phyloP scores from a whole-genome alignment of 2,329 filamentous ascomycete species.

The Microdochium nivale region DNA sequence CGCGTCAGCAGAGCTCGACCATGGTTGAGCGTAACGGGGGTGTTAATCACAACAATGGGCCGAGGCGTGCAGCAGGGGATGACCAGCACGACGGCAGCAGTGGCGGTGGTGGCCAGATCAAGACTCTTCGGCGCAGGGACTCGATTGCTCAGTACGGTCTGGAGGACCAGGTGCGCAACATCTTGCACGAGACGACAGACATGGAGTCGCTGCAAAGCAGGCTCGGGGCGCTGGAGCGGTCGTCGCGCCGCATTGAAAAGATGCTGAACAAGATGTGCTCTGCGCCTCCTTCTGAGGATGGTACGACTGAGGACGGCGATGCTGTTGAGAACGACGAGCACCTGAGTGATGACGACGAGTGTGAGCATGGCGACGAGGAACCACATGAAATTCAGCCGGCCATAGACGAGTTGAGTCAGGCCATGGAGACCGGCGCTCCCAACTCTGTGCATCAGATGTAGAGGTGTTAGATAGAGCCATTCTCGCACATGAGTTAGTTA shows the following conservation, averaged over 20 bases:
- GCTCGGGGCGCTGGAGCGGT: conserved; percentile 40
- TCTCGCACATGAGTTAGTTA: too few relatives aligned
- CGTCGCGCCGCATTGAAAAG: conserved; percentile 37
- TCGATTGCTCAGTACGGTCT: conserved; percentile 46
- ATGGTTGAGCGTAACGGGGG: not conserved
- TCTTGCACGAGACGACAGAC: conserved; percentile 38
- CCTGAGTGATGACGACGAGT: conserved; percentile 9
- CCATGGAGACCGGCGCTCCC: not conserved
- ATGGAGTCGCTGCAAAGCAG: conserved; percentile 32
- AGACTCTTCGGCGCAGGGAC: conserved; percentile 38
- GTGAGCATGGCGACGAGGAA: not conserved
- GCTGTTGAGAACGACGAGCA: conserved; percentile 8
- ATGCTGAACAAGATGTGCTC: conserved; percentile 30
- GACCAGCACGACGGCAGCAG: not conserved
- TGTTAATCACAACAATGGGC: not conserved
- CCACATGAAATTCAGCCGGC: not conserved
- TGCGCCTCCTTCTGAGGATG: not conserved
- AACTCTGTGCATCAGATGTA: not conserved
- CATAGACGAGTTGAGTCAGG: not conserved
- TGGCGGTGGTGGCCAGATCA: conserved; percentile 7
- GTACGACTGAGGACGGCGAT: conserved; percentile 1
- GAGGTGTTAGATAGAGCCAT: too few relatives aligned
- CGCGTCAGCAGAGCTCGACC: conserved; percentile 32
- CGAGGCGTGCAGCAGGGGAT: not conserved
- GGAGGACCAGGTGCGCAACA: conserved; percentile 38